Base-by-base conservation (phyloP, 768 basidiomycete species). In the Pisolithus marmoratus region DNA sequence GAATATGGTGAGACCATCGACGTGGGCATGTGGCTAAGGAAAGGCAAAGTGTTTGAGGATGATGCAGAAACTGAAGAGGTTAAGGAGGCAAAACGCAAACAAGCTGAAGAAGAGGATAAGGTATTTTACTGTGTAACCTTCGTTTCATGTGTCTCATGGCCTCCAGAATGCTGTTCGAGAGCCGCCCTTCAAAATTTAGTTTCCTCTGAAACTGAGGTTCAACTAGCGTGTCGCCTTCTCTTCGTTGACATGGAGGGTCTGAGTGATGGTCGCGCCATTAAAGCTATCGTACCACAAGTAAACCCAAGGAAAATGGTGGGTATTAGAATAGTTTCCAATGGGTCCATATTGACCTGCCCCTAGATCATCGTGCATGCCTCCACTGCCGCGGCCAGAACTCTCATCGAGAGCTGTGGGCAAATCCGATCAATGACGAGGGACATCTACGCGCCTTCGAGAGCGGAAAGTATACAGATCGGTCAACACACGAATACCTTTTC, bases 161-260 rank as follows among this genome's bases (percentile, higher is more conserved):
- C n/a, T 54, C 12, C 66, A 91, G 86, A 82, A 86, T 75, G 79
- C 75, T 23, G 78, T 83, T 5, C 80, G 79, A 51, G 96, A 97
- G 67, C 83, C 89, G 2, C 96, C 96, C 15, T 94, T 88, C 34
- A 98, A 97, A 67, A n/a, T n/a, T 98, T 84, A 59, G 77, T 96
- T 43, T 79, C 83, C 1, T 84, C 85, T 40, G 76, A 81, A 23
- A 74, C 88, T 6, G 84, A 87, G 52, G 80, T 97, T 23, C 85
- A 92, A 52, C 64, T 98, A 31, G 82, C 87, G 27, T 96, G 95
- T 60, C 83, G 87, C 5, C 70, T 98, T 26, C 80, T 94, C 43
- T 98, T 90, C 60, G 83, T 98, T 43, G 95, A 99, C 63, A 84
- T 98, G 81, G 96, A 98, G 62, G 96, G 96, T 27, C 72, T 95